Conservation (phyloP, 306 rosid species). For the Cyamopsis tetragonoloba region DNA sequence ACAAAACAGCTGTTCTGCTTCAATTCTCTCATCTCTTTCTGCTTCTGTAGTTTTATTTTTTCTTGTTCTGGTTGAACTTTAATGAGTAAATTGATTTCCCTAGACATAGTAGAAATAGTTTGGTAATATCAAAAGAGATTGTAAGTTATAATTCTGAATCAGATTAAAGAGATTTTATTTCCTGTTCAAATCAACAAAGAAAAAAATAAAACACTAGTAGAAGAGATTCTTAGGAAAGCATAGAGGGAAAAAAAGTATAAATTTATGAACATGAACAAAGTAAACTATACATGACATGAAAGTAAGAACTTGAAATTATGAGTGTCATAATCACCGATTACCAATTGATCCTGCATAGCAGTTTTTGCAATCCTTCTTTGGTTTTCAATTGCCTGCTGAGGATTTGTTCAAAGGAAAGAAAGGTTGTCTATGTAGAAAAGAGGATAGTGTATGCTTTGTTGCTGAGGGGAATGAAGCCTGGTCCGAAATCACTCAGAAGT, state of each 20-base stretch:
- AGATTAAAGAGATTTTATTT: not conserved
- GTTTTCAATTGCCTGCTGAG: not conserved
- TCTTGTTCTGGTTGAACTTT: constrained; percentile 16
- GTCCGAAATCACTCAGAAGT: constrained; percentile 63
- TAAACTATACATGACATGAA: not conserved
- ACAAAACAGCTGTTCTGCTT: constrained; percentile 7
- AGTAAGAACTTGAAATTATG: not conserved
- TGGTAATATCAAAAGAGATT: not conserved
- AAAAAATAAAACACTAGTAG: not conserved
- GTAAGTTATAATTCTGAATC: constrained; percentile 18
- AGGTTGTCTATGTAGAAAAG: not conserved
- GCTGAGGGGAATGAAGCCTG: constrained; percentile 97
- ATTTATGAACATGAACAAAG: constrained; percentile 21
- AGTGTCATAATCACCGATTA: constrained; percentile 21
- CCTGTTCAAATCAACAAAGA: constrained; percentile 9
- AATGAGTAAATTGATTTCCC: constrained; percentile 8
- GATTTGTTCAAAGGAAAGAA: not conserved
- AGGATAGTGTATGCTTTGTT: not conserved
- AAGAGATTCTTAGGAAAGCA: constrained; percentile 20
- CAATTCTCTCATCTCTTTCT: not conserved
- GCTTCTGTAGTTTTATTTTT: not conserved
- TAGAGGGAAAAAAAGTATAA: not conserved
- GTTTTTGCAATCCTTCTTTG: constrained; percentile 12
- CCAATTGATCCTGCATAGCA: constrained; percentile 13
- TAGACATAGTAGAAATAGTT: constrained; percentile 27